Conservation (phyloP, 1,139 yeast genomes). For the Sugiyamaella sp. region DNA sequence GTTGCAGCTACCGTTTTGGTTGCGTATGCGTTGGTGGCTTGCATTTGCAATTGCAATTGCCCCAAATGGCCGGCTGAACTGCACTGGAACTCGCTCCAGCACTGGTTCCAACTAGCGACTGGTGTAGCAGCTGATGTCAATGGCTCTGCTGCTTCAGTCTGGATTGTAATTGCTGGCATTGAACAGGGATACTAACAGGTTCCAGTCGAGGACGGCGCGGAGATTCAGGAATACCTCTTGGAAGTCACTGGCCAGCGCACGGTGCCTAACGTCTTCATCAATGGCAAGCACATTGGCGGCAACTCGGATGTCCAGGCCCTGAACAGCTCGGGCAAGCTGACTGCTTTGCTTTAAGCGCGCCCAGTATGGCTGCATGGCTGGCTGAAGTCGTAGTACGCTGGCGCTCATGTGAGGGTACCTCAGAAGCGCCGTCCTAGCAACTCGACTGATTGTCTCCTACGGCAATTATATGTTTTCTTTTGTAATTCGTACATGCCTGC, state of each 20-base stretch:
- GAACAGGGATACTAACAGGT: not conserved
- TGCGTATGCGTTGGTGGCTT: too few relatives aligned
- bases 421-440: not conserved
- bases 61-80: constrained; percentile 14
- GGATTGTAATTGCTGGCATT: constrained; percentile 18
- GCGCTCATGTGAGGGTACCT: not conserved
- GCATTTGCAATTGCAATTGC: constrained; percentile 5
- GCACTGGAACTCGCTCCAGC: too few relatives aligned
- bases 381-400: too few relatives aligned
- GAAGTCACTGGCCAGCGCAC: constrained; percentile 87
- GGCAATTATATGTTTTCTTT: not conserved
- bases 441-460: not conserved
- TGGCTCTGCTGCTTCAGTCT: too few relatives aligned
- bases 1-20: too few relatives aligned
- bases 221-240: constrained; percentile 76
- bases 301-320: constrained; percentile 74
- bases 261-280: constrained; percentile 90
- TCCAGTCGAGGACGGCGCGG: constrained; percentile 53
- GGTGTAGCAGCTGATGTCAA: too few relatives aligned
- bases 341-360: constrained; percentile 27
- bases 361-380: too few relatives aligned
- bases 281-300: constrained; percentile 93
- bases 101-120: too few relatives aligned
- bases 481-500: constrained; percentile 2
- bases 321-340: constrained; percentile 34